phyloP scores from a whole-genome alignment of 108 stramenopile genomes.

The Cyclostephanos invisitatus region DNA sequence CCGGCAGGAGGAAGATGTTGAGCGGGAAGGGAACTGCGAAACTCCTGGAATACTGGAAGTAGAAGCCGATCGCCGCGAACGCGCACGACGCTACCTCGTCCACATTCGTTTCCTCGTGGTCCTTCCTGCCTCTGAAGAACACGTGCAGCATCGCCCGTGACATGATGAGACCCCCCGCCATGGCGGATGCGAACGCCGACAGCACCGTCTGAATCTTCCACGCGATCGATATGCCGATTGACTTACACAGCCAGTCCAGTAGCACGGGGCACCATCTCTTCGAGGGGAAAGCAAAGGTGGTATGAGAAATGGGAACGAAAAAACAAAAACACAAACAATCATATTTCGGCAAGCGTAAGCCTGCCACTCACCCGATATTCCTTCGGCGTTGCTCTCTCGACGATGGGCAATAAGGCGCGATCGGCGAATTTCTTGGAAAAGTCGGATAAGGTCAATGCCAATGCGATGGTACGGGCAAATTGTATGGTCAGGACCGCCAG shows the following conservation, averaged over 20 bases:
- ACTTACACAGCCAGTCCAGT: slow-evolving; percentile 67
- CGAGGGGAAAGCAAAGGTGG: neutral
- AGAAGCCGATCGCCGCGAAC: slow-evolving; percentile 84
- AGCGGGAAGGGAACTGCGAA: slow-evolving; percentile 87
- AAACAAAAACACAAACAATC: too few species aligned
- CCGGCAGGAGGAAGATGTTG: slow-evolving; percentile 84
- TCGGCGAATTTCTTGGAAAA: slow-evolving; percentile 69
- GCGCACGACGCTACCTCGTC: slow-evolving; percentile 88
- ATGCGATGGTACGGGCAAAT: slow-evolving; percentile 86
- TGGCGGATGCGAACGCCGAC: slow-evolving; percentile 84
- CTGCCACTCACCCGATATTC: slow-evolving; percentile 76
- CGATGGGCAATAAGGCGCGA: slow-evolving; percentile 67
- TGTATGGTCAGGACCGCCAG: slow-evolving; percentile 87
- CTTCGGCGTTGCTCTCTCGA: slow-evolving; percentile 64
- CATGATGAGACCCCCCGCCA: slow-evolving; percentile 90
- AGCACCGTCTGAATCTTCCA: slow-evolving; percentile 90
- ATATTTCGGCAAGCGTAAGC: too few species aligned
- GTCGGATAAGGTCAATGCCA: slow-evolving; percentile 85
- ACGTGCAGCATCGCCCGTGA: slow-evolving; percentile 66
- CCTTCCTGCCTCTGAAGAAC: slow-evolving; percentile 50
- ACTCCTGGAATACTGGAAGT: slow-evolving; percentile 74
- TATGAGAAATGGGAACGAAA: neutral
- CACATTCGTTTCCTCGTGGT: slow-evolving; percentile 64
- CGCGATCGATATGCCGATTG: slow-evolving; percentile 87
- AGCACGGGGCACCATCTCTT: slow-evolving; percentile 82